Conservation (phyloP, 345 rosid species). For the Gossypioides kirkii region DNA sequence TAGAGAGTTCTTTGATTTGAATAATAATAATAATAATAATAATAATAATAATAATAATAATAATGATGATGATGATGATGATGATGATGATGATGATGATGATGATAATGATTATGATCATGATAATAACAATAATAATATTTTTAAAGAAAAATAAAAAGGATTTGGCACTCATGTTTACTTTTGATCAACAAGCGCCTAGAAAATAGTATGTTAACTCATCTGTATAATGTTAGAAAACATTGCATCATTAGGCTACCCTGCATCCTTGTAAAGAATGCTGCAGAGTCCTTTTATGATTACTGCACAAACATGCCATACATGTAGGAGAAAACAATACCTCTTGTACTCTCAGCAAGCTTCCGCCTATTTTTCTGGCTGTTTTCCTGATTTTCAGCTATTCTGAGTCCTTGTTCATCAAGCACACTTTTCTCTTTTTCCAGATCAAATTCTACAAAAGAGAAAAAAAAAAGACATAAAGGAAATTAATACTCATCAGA, state of each 20-base stretch:
- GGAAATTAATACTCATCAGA: not conserved
- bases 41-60: no score
- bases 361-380: constrained; percentile 91
- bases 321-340: constrained; percentile 28
- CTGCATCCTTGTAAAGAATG: not conserved
- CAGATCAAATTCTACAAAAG: constrained; percentile 67
- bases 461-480: not conserved
- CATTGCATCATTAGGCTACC: not conserved
- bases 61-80: no score
- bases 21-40: no score
- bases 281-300: not conserved
- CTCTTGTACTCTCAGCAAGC: constrained; percentile 98
- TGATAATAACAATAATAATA: no score
- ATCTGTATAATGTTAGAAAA: not conserved
- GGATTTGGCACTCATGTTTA: not conserved
- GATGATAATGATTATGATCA: no score
- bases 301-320: not conserved
- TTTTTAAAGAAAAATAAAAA: no score
- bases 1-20: not conserved
- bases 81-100: no score
- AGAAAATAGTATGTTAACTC: not conserved
- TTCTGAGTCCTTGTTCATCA: constrained; percentile 92
- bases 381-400: constrained; percentile 96
- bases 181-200: not conserved
- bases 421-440: constrained; percentile 84